A percentile compares a stretch with the other conserved stretches of the same genome.
These are phyloP conservation scores for Zoysia matrella DNA, from an alignment of 202 grass and related monocot species.

Conservation along the genomic window DNA sequence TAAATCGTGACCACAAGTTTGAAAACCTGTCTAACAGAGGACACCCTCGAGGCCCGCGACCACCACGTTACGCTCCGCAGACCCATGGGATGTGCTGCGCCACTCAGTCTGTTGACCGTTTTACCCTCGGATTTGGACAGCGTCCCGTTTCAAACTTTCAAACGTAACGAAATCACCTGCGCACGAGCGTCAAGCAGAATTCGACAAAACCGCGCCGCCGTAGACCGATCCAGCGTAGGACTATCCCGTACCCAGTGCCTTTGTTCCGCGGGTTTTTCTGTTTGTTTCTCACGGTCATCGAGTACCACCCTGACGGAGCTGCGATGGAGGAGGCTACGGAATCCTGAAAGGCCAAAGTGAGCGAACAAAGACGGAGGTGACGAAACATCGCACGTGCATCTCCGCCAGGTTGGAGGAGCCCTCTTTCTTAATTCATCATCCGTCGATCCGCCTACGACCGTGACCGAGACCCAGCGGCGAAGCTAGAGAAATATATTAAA, in stretches of 20 bases:
- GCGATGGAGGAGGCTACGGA: not conserved
- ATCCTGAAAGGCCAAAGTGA: not conserved
- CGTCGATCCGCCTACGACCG: constrained; percentile 12
- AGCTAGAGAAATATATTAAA: too few relatives aligned
- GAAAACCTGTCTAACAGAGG: not conserved
- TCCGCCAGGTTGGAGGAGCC: constrained; percentile 36
- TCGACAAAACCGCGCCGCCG: not conserved
- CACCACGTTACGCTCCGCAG: constrained; percentile 13
- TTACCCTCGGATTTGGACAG: not conserved
- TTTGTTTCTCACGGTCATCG: not conserved
- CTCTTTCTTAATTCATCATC: constrained; percentile 22
- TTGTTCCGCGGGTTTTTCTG: too few relatives aligned
- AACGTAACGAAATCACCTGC: not conserved
- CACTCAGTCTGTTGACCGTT: not conserved
- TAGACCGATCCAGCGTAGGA: not conserved
- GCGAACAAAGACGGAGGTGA: not conserved
- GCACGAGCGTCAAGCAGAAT: not conserved
- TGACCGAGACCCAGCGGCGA: constrained; percentile 23
- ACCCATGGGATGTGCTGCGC: constrained; percentile 7
- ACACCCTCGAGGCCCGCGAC: constrained; percentile 42
- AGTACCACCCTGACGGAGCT: not conserved
- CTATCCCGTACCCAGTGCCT: not conserved
- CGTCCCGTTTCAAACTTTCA: not conserved
- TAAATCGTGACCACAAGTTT: too few relatives aligned
- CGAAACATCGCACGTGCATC: constrained; percentile 56